Conservation (phyloP, 2,329 filamentous ascomycete genomes). For the Hirsutella rhossiliensis region DNA sequence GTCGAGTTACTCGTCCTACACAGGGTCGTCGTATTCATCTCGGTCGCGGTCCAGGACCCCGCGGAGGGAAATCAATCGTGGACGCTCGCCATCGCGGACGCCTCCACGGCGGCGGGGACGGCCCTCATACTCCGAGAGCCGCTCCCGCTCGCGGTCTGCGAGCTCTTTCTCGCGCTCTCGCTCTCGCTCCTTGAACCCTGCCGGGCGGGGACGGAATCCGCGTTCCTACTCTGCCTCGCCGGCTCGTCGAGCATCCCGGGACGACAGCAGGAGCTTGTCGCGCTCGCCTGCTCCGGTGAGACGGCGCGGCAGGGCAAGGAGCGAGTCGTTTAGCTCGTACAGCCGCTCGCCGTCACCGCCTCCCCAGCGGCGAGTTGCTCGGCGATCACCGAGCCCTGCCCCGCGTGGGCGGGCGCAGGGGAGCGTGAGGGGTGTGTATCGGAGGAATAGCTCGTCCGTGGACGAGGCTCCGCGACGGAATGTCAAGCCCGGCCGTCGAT, state of each 20-base stretch:
- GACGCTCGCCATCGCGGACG: slow-evolving; percentile 4
- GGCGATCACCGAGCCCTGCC: background rate
- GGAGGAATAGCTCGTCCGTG: slow-evolving; percentile 3
- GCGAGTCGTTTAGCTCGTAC: background rate
- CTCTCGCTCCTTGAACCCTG: background rate
- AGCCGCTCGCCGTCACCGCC: background rate
- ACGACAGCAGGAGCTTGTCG: background rate
- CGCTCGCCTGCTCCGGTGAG: background rate
- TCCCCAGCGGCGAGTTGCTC: too few relatives aligned
- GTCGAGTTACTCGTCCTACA: slow-evolving; percentile 70
- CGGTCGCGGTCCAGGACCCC: slow-evolving; percentile 5
- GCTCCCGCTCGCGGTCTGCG: slow-evolving; percentile 2
- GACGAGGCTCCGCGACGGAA: background rate
- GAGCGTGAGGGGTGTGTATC: background rate
- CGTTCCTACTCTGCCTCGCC: slow-evolving; percentile 4
- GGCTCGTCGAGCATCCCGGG: background rate
- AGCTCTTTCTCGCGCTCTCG: slow-evolving; percentile 1
- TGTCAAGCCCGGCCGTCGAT: too few relatives aligned
- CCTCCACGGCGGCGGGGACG: background rate
- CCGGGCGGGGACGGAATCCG: background rate
- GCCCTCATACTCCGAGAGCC: slow-evolving; percentile 3
- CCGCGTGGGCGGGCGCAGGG: background rate
- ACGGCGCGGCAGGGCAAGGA: background rate
- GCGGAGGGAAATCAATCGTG: background rate
- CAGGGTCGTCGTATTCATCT: slow-evolving; percentile 7